These are phyloP conservation scores for Plasmodium billcollinsi DNA, from an alignment of 169 alveolate genomes.

Conservation along the genomic window DNA sequence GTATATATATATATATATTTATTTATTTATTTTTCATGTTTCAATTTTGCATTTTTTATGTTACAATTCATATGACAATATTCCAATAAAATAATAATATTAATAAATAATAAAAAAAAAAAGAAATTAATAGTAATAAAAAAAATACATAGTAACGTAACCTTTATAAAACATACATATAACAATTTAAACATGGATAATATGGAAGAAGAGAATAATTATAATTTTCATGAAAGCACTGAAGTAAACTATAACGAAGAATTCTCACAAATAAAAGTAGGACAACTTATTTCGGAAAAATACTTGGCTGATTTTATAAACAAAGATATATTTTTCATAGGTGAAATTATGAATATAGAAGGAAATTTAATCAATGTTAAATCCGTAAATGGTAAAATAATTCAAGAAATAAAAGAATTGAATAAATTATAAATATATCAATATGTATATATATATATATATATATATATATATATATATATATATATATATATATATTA, in stretches of 20 bases:
- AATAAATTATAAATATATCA: background rate
- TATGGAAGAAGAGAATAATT: background rate
- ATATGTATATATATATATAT: background rate
- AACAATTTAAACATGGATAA: background rate
- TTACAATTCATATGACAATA: background rate
- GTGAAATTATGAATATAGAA: slow-evolving; percentile 30
- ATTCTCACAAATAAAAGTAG: slow-evolving; percentile 16
- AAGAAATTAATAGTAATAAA: background rate
- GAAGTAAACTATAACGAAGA: slow-evolving; percentile 5
- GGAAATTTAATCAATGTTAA: slow-evolving; percentile 27
- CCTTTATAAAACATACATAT: slow-evolving; percentile 5
- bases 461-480: background rate
- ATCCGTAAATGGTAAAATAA: slow-evolving; percentile 60
- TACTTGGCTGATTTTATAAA: slow-evolving; percentile 49
- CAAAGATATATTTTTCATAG: slow-evolving; percentile 60
- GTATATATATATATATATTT: too few relatives aligned
- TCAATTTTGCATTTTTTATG: too few relatives aligned
- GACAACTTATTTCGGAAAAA: slow-evolving; percentile 57
- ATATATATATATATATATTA: too few relatives aligned
- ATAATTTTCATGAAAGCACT: background rate
- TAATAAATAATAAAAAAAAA: background rate
- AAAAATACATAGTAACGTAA: background rate
- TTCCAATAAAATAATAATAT: background rate
- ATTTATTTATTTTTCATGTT: too few relatives aligned
- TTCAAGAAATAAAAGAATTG: background rate